Evolutionary conservation across 257 asterid genomes (phyloP), one percentile per base, ranked within the genome.

Genomic region (Coffea canephora): DNA sequence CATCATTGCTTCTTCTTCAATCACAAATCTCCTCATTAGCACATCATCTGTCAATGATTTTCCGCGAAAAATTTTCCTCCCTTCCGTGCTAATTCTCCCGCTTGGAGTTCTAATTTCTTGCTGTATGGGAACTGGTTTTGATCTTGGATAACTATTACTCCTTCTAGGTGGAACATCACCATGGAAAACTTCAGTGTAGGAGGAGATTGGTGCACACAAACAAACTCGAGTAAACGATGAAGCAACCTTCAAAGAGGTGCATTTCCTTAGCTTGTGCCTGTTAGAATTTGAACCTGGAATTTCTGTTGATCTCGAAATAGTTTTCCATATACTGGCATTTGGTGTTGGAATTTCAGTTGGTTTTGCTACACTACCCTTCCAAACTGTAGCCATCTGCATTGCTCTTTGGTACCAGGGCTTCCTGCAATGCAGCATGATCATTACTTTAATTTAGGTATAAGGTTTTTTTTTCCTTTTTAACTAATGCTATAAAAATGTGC

Each of bases 401-500:
- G 93, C 98, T 88, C 94, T 87, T 88, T 89, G 97, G 80, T 94
- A 94, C 98, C 97, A 92, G 81, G 96, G 91, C 87, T 91, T 94
- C 96, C 96, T 92, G 41, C 78, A 81, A 75, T 34, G 54, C 23
- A 8, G 4, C 27, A 55, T 10, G 57, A 78, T 41, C 54, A 11
- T 8, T 13, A 57, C 0, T 59, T 12, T 61, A 61, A 61, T 8
- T 23, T 62, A 23, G 19, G 13, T 7, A 6, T 16, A 0, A 39
- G 27, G 27, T 41, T 39, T 69, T 27, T 65, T 14, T 8, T 8
- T 8, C 9, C 2, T 39, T 39, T 39, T 39, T 39, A 2, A 39
- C 43, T 39, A 39, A 1, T 5, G 39, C 50, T 31, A 9, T 10
- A 4, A 27, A 11, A 11, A 6, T n/a, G 16, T 39, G 48, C 41